These are phyloP conservation scores for Davidsoniella eucalypti DNA, from an alignment of 2,329 filamentous ascomycete genomes.

Conservation along the genomic window DNA sequence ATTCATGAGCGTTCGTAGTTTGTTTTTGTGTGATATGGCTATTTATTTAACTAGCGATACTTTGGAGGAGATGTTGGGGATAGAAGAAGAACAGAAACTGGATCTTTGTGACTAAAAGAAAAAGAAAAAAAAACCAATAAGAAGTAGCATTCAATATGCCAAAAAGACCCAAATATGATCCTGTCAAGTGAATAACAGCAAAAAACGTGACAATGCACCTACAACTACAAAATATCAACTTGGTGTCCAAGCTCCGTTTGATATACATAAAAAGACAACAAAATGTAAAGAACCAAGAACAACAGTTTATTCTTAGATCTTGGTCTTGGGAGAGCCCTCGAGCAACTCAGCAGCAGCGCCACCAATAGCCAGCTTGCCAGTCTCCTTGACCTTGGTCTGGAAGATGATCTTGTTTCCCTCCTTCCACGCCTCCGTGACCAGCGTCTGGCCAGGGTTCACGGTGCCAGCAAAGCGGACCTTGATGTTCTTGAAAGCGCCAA, in stretches of 20 bases:
- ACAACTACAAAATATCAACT: no score
- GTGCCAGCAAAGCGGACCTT: conserved; percentile 83
- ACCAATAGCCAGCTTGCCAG: conserved; percentile 72
- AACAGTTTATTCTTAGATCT: conserved; percentile 4
- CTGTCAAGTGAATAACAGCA: background rate
- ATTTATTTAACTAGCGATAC: no score
- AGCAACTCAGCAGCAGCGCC: conserved; percentile 66
- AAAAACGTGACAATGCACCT: no score
- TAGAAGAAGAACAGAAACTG: background rate
- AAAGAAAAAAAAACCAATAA: background rate
- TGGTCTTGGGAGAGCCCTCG: conserved; percentile 6
- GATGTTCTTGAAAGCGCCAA: conserved; percentile 72
- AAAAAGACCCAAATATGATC: background rate
- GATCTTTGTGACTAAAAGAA: background rate
- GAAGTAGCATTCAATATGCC: background rate
- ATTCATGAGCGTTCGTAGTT: no score
- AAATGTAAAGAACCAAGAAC: no score
- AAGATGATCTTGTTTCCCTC: conserved; percentile 66
- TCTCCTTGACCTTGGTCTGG: conserved; percentile 82
- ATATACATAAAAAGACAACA: no score
- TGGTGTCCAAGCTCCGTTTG: no score
- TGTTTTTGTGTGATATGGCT: no score
- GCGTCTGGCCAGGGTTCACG: conserved; percentile 74
- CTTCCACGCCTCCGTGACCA: conserved; percentile 90
- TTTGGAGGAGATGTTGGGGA: no score